Base-by-base conservation (phyloP, 2,329 filamentous ascomycete genomes). In the Sporothrix inflata region DNA sequence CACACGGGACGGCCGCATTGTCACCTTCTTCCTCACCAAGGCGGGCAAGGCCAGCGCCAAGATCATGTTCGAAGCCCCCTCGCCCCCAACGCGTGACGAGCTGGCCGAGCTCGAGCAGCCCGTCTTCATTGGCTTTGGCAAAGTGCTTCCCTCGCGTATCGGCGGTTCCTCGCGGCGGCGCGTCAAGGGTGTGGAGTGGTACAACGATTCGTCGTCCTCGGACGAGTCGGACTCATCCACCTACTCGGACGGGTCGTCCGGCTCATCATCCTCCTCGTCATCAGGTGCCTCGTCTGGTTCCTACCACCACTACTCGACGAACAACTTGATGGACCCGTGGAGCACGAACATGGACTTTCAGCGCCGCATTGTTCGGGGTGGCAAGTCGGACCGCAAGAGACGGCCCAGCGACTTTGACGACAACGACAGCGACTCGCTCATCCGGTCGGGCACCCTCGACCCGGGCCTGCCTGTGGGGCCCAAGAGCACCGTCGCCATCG, bases 401-500 rank as follows among this genome's bases (percentile, higher is more conserved):
- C 82, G 51, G 24, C 24, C 42, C 11, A 71, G 69, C 51, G 72
- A 71, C 9, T n/a, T 38, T 21, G 69, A 69, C 27, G 61, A 53
- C 61, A 65, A 49, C 34, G 53, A 34, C 3, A 55, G 70, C 27
- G 73, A 71, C 14, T 38, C 45, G 9, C 34, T 71, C 30, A 47
- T 51, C 38, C 69, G 49, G n/a, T 73, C 74, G 9, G 72, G 72
- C 6, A 72, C 72, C 12, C 55, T 75, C 11, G 75, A 73, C n/a
- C 72, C 60, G 3, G 70, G 71, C 24, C n/a, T 74, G 19, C 73
- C 72, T 3, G 51, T n/a, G 5, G 75, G 73, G 71, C 84, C 87
- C 6, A 92, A 91, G 76, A 94, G 94, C 74, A 84, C 92, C 27
- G 83, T 98, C 24, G 89, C 89, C 1, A 89, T 98, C 51, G 87